Evolutionary conservation across 345 rosid species (phyloP), one percentile per base, ranked within the genome.

Genomic region (Alliaria petiolata): DNA sequence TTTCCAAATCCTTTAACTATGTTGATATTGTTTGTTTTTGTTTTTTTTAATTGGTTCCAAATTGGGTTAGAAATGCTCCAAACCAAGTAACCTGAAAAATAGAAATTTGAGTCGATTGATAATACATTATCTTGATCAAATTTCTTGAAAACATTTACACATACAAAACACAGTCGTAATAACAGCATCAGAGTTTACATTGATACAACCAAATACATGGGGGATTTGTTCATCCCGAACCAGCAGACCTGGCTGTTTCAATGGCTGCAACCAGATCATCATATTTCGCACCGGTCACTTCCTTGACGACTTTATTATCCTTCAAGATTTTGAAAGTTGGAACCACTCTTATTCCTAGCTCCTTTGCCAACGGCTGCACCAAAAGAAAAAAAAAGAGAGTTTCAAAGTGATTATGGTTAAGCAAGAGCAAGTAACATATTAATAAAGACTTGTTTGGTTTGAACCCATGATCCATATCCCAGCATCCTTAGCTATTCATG

Each of bases 241-340:
- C 47, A 30, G 5, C 12, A n/a, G 92, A 86, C 83, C 95, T 84
- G 26, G 85, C 87, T 17, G 73, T 62, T 0, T 93, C 97, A 7
- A 93, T 93, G 40, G 97, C 97, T 7, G 68, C 67, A 40, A 91
- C 81, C 17, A 91, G 59, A 61, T 89, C 86, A 30, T 93, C 96
- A 7, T 82, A 78, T 81, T 93, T 93, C 4, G 98, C 95, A 9
- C 97, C 97, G 0, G 87, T 91, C 3, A 93, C 97, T 80, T 93
- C 97, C 58, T 91, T 91, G 28, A 89, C 87, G 2, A 91, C 55
- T 70, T 86, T 82, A 39, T 68, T 83, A 30, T 81, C 85, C 80
- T 89, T 93, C 17, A 93, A 87, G 56, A 93, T 85, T 85, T 93
- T 91, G 84, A 93, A 93, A 0, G 97, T 93, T 17, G 98, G 98